Conservation (phyloP, 345 rosid species). For the Barbarea vulgaris region DNA sequence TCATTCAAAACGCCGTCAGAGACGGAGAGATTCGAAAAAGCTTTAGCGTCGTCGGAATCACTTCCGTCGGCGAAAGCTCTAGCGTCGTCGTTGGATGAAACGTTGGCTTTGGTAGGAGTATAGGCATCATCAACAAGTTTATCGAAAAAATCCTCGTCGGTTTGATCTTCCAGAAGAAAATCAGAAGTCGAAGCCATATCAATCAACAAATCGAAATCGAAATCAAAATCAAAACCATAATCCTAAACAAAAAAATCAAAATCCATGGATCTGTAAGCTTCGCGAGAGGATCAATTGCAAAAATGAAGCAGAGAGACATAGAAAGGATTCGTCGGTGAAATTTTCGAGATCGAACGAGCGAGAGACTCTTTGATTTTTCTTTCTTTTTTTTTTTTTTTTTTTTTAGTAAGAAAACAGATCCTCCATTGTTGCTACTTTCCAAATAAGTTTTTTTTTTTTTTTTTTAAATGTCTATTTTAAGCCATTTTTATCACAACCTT, state of each 20-base stretch:
- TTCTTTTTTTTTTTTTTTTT: not conserved
- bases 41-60: slow-evolving; percentile 60
- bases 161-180: slow-evolving; percentile 86
- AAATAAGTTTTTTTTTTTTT: not conserved
- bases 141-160: slow-evolving; percentile 93
- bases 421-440: not conserved
- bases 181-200: slow-evolving; percentile 78
- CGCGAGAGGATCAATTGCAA: slow-evolving; percentile 7
- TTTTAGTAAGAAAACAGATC: too few relatives aligned
- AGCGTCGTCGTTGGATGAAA: slow-evolving; percentile 6
- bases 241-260: not conserved
- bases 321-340: too few relatives aligned
- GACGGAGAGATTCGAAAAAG: slow-evolving; percentile 62
- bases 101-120: slow-evolving; percentile 23
- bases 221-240: not conserved
- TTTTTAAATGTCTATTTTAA: not conserved
- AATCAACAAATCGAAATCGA: slow-evolving; percentile 15
- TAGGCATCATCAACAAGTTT: slow-evolving; percentile 77
- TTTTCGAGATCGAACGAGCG: too few relatives aligned
- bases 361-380: not conserved
- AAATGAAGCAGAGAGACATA: not conserved
- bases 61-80: slow-evolving; percentile 40
- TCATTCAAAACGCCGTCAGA: slow-evolving; percentile 32
- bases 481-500: slow-evolving; percentile 2
- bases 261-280: not conserved